Percentiles rank a stretch among this genome's conserved stretches.
phyloP scores from a whole-genome alignment of 495 filamentous ascomycete genomes.

The Annulohypoxylon maeteangense region DNA sequence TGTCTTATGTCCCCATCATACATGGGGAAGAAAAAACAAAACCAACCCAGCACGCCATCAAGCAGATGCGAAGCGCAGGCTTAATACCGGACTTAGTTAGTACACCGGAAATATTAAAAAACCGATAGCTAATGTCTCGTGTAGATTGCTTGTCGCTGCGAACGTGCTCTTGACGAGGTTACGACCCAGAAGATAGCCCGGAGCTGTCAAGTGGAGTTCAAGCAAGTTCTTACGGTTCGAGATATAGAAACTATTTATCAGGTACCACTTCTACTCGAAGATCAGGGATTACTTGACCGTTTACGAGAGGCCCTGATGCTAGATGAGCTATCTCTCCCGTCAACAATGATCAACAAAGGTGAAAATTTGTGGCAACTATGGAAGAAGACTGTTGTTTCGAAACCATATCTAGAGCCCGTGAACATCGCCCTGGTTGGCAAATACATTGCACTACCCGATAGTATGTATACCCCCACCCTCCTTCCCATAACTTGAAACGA shows the following conservation, averaged over 20 bases:
- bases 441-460: constrained; percentile 81
- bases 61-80: constrained; percentile 80
- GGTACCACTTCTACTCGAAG: constrained; percentile 86
- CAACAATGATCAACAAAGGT: constrained; percentile 66
- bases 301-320: constrained; percentile 71
- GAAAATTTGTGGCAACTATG: constrained; percentile 76
- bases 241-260: constrained; percentile 91
- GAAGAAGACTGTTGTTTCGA: constrained; percentile 70
- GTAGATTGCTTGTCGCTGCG: constrained; percentile 91
- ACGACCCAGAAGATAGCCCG: constrained; percentile 89
- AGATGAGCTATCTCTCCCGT: constrained; percentile 58
- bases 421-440: constrained; percentile 92
- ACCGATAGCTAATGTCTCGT: constrained; percentile 2
- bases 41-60: constrained; percentile 91
- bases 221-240: constrained; percentile 86
- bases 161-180: constrained; percentile 71
- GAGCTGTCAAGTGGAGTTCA: constrained; percentile 81
- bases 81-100: constrained; percentile 83
- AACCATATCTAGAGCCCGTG: constrained; percentile 76
- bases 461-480: constrained; percentile 37
- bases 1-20: constrained; percentile 79
- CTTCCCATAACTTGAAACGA: background rate
- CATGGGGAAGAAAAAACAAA: constrained; percentile 96
- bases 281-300: constrained; percentile 75
- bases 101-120: constrained; percentile 1